Evolutionary conservation across 164 flowering plant genomes (phyloP).

Genomic region (Annona cherimola): DNA sequence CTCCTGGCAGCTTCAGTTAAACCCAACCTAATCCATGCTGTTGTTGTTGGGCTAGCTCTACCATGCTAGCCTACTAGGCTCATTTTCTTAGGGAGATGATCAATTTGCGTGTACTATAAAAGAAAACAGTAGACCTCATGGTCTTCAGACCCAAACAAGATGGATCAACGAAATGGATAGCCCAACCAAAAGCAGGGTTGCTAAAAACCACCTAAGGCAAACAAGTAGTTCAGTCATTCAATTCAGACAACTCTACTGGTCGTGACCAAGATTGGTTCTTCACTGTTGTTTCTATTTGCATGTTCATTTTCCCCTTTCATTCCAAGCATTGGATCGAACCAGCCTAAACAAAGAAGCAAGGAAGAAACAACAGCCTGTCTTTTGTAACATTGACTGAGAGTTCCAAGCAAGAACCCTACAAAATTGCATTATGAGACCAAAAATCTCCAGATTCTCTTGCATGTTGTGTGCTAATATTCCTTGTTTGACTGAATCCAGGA

Average conservation of each 20-base stretch:
- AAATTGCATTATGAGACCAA: background rate
- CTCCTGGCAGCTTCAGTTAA: no score
- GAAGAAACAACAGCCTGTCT: background rate
- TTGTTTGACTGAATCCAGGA: constrained; percentile 35
- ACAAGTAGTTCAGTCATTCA: background rate
- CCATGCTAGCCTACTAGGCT: background rate
- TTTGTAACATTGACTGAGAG: background rate
- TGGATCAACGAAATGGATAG: background rate
- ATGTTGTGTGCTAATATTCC: background rate
- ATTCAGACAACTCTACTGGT: background rate
- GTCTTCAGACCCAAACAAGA: background rate
- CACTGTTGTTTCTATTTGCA: no score
- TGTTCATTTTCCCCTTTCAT: background rate
- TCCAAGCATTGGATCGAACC: background rate
- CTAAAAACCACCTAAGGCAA: background rate
- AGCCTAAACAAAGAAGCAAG: background rate
- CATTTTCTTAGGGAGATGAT: background rate
- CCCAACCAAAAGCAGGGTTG: background rate
- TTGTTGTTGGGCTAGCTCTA: no score
- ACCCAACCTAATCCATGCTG: no score
- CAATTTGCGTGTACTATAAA: background rate
- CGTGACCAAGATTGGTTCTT: background rate
- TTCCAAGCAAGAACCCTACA: background rate
- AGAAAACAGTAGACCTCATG: background rate
- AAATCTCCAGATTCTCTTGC: background rate